Conservation (phyloP, 495 filamentous ascomycete species). For the Neurospora sp. region DNA sequence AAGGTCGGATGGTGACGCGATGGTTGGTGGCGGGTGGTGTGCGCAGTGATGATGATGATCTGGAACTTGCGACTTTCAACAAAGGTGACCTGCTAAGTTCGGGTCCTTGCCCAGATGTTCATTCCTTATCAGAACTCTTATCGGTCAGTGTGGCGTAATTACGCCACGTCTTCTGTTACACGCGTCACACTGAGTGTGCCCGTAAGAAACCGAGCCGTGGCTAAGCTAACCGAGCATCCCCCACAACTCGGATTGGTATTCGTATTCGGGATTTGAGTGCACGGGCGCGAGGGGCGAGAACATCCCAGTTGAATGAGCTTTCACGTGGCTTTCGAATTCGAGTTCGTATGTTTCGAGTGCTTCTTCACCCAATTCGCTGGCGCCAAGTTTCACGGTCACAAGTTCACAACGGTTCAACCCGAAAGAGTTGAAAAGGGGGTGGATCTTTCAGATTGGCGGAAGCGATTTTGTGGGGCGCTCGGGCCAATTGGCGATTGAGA, state of each 20-base stretch:
- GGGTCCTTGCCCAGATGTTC: not conserved
- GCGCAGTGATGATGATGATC: not conserved
- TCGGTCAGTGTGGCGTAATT: not conserved
- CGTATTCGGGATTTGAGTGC: conserved; percentile 3
- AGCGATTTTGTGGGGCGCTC: not conserved
- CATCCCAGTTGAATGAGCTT: not conserved
- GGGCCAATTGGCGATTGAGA: conserved; percentile 1
- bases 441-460: not conserved
- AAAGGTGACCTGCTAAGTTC: not conserved
- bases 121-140: conserved; percentile 7
- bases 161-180: not conserved
- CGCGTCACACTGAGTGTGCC: not conserved
- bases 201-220: not conserved
- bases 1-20: not conserved
- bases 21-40: not conserved
- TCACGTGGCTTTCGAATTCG: conserved; percentile 3
- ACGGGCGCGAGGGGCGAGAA: not conserved
- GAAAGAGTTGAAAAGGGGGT: not conserved
- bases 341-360: not conserved
- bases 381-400: not conserved
- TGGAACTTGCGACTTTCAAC: not conserved
- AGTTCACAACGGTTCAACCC: not conserved
- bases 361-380: not conserved
- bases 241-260: not conserved
- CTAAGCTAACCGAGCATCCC: not conserved